phyloP scores from a whole-genome alignment of 2,329 filamentous ascomycete genomes.

The Colletotrichum sp. region DNA sequence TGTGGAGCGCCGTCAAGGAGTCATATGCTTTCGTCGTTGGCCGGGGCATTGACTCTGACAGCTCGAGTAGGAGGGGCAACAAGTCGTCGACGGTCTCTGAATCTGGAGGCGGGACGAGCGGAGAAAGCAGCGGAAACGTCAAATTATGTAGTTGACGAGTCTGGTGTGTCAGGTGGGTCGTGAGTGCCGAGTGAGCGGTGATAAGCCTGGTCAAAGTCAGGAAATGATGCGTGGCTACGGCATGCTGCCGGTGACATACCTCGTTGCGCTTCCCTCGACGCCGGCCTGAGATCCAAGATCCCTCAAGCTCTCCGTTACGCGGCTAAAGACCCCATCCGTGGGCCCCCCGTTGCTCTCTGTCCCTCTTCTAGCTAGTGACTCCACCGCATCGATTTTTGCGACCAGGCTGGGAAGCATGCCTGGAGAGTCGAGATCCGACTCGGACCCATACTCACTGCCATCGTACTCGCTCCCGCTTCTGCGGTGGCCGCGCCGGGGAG shows the following conservation, averaged over 20 bases:
- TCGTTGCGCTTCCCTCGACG: conserved; percentile 74
- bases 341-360: conserved; percentile 70
- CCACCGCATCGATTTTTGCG: conserved; percentile 73
- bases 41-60: conserved; percentile 71
- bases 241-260: conserved; percentile 49
- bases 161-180: conserved; percentile 77
- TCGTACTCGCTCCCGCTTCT: conserved; percentile 67
- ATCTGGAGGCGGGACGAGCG: conserved; percentile 67
- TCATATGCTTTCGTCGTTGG: conserved; percentile 66
- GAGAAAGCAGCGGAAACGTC: conserved; percentile 73
- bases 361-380: conserved; percentile 70
- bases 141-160: conserved; percentile 77
- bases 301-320: conserved; percentile 72
- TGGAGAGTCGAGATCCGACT: conserved; percentile 72
- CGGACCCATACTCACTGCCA: conserved; percentile 76
- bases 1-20: conserved; percentile 72
- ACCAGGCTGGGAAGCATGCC: conserved; percentile 71
- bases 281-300: conserved; percentile 76
- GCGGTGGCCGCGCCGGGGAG: conserved; percentile 51
- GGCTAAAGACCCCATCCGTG: conserved; percentile 69
- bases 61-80: conserved; percentile 68
- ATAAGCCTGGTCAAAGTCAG: conserved; percentile 60
- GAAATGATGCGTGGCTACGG: background rate
- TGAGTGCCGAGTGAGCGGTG: conserved; percentile 76
- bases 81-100: conserved; percentile 70